A percentile compares a stretch with the other conserved stretches of the same genome.
These are phyloP conservation scores for Trypanosoma avium DNA, from an alignment of 208 protist genomes.

Conservation along the genomic window DNA sequence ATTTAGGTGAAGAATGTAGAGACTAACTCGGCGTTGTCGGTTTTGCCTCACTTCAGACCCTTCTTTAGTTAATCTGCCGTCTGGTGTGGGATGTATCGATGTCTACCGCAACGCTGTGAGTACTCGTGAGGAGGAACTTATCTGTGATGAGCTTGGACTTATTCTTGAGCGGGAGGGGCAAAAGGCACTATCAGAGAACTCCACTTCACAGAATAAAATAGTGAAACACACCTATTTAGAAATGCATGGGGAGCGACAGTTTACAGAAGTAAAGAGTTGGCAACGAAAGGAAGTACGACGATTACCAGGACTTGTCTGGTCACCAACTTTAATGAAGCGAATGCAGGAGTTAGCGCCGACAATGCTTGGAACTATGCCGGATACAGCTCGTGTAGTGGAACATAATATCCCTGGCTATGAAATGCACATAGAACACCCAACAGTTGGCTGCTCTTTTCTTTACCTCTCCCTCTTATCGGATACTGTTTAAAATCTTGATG, in stretches of 20 bases:
- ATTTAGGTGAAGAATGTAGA: slow-evolving; percentile 11
- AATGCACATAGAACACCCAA: slow-evolving; percentile 85
- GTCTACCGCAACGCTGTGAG: slow-evolving; percentile 80
- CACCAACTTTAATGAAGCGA: slow-evolving; percentile 58
- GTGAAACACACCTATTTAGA: slow-evolving; percentile 83
- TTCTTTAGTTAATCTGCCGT: slow-evolving; percentile 60
- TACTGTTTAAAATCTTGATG: slow-evolving; percentile 81
- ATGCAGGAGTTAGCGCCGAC: slow-evolving; percentile 35
- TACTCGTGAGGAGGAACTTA: slow-evolving; percentile 56
- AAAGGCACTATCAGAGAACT: slow-evolving; percentile 39
- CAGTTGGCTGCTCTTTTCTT: slow-evolving; percentile 71
- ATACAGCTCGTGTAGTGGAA: slow-evolving; percentile 86
- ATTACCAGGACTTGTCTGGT: slow-evolving; percentile 78
- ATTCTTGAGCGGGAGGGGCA: slow-evolving; percentile 74
- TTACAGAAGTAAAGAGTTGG: slow-evolving; percentile 78
- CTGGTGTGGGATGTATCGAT: slow-evolving; percentile 45
- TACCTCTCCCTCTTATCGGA: slow-evolving; percentile 81
- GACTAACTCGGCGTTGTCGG: slow-evolving; percentile 2
- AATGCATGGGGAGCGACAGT: slow-evolving; percentile 71
- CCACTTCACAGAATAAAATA: slow-evolving; percentile 52
- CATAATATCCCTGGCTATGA: slow-evolving; percentile 84
- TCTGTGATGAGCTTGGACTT: slow-evolving; percentile 67
- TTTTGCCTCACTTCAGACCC: slow-evolving; percentile 37
- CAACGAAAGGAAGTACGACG: slow-evolving; percentile 62
- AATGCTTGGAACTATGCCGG: slow-evolving; percentile 45